These are phyloP conservation scores for Epichloe coenophiala DNA, from an alignment of 2,329 filamentous ascomycete species.

Conservation along the genomic window DNA sequence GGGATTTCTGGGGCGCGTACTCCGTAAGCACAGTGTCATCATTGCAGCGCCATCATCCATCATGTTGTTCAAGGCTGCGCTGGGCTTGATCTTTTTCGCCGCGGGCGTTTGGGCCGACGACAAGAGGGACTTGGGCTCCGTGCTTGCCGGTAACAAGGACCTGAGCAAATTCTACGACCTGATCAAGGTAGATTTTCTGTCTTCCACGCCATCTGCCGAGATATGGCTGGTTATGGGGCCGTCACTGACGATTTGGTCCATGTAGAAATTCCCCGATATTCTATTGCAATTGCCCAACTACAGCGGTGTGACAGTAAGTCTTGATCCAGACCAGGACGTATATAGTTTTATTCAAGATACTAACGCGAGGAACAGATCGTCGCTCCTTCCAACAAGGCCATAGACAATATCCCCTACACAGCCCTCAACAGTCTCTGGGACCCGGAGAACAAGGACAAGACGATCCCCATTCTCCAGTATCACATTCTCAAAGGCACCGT, in stretches of 20 bases:
- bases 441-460: constrained; percentile 28
- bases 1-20: too few species aligned
- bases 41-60: constrained; percentile 7
- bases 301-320: constrained; percentile 29
- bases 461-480: constrained; percentile 42
- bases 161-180: constrained; percentile 30
- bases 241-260: background rate
- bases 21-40: background rate
- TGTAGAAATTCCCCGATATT: constrained; percentile 32
- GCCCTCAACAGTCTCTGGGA: constrained; percentile 33
- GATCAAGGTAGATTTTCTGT: constrained; percentile 22
- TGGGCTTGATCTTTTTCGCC: constrained; percentile 11
- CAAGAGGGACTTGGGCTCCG: constrained; percentile 23
- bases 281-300: constrained; percentile 29
- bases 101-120: constrained; percentile 10
- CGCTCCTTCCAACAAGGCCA: constrained; percentile 43
- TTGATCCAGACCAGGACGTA: background rate
- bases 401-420: constrained; percentile 40
- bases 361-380: constrained; percentile 27
- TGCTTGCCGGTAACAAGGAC: constrained; percentile 25
- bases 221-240: background rate
- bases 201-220: background rate
- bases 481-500: constrained; percentile 45
- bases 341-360: too few species aligned
- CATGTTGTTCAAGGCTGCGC: constrained; percentile 8